Conservation (phyloP, 2,329 filamentous ascomycete species). For the Alternaria triticina region DNA sequence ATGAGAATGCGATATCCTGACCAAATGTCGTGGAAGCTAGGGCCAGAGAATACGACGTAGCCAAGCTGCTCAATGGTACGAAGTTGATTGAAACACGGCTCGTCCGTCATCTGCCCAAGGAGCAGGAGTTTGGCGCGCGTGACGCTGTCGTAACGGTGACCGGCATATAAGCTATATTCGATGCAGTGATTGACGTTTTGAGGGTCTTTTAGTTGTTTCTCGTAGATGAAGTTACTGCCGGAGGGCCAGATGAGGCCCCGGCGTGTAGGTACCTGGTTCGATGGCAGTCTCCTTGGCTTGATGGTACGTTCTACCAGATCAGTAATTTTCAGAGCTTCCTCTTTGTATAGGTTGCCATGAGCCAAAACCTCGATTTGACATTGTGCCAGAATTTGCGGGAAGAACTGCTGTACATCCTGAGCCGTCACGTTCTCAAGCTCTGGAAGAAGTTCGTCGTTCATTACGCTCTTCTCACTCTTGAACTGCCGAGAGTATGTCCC, state of each 20-base stretch:
- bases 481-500: slow-evolving; percentile 83
- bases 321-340: slow-evolving; percentile 86
- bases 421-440: slow-evolving; percentile 78
- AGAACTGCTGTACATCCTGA: slow-evolving; percentile 77
- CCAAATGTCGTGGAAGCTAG: slow-evolving; percentile 75
- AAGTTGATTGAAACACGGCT: slow-evolving; percentile 92
- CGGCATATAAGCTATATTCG: slow-evolving; percentile 55
- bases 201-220: slow-evolving; percentile 80
- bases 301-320: slow-evolving; percentile 81
- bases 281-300: slow-evolving; percentile 74
- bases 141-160: slow-evolving; percentile 63
- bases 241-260: slow-evolving; percentile 78
- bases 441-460: slow-evolving; percentile 78
- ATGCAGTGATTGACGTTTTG: slow-evolving; percentile 75
- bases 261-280: slow-evolving; percentile 78
- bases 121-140: slow-evolving; percentile 79
- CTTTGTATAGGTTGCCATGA: slow-evolving; percentile 93
- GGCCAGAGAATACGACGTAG: slow-evolving; percentile 91
- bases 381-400: slow-evolving; percentile 79
- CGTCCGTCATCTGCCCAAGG: slow-evolving; percentile 87
- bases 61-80: slow-evolving; percentile 97
- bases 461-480: slow-evolving; percentile 75
- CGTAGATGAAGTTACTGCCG: slow-evolving; percentile 84
- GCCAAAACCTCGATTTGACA: slow-evolving; percentile 86
- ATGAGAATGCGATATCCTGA: slow-evolving; percentile 84